Evolutionary conservation across 257 asterid species (phyloP).

Genomic region (Striga asiatica): DNA sequence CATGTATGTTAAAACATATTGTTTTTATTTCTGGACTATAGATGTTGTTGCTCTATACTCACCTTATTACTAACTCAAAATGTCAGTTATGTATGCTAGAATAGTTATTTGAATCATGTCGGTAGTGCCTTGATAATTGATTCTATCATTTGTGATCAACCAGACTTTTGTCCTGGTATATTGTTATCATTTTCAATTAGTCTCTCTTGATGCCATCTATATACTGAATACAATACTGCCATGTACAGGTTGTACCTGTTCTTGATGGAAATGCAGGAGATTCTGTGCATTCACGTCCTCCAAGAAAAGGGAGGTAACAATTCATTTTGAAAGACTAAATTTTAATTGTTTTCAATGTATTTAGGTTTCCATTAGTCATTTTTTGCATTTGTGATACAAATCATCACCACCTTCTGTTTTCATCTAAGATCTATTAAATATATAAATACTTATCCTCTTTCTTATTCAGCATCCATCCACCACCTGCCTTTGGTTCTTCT

Average conservation of each 20-base stretch:
- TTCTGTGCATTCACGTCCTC: slow-evolving; percentile 40
- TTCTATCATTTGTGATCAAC: slow-evolving; percentile 1
- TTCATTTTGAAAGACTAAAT: background rate
- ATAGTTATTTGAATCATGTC: background rate
- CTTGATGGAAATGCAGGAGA: slow-evolving; percentile 47
- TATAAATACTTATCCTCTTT: slow-evolving; percentile 15
- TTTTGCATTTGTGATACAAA: background rate
- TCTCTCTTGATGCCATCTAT: slow-evolving; percentile 14
- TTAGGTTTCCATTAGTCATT: background rate
- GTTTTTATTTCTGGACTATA: background rate
- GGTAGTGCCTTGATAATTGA: background rate
- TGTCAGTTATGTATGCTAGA: background rate
- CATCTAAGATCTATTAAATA: slow-evolving; percentile 10
- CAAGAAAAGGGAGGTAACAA: slow-evolving; percentile 41
- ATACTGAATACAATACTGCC: slow-evolving; percentile 12
- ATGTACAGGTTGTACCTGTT: slow-evolving; percentile 53
- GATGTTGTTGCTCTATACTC: too few relatives aligned
- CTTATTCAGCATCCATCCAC: slow-evolving; percentile 79
- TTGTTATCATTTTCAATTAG: slow-evolving; percentile 4
- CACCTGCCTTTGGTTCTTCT: slow-evolving; percentile 98
- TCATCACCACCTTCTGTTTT: background rate
- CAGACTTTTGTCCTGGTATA: background rate
- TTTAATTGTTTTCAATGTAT: slow-evolving; percentile 6
- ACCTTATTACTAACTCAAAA: background rate
- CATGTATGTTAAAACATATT: background rate